Base-by-base conservation (phyloP, 2,329 filamentous ascomycete species). In the Fusarium anguioides region DNA sequence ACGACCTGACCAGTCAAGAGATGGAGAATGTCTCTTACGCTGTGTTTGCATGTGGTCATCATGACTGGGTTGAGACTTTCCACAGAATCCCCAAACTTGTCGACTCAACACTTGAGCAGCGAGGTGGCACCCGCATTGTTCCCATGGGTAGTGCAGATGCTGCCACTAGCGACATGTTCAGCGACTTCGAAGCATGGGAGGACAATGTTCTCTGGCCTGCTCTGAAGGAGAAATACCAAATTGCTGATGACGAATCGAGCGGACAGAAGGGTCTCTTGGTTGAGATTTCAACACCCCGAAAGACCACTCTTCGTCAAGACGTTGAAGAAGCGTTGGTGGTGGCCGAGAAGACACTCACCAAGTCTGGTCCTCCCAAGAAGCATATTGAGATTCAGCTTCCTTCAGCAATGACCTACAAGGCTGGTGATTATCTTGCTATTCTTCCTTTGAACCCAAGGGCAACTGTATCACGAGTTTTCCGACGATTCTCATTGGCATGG, bases 351-450 rank as follows among this genome's bases (percentile, higher is more conserved):
- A 71, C 68, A 1, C 60, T 72, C 3, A 72, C 70, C 5, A 52
- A 56, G n/a, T 68, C 66, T 14, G 70, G 70, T 8, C 68, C 70
- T 4, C 23, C 64, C 7, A 93, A 93, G 80, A 85, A 86, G 23
- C 84, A 90, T 64, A 84, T 93, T 20, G 87, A 88, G 64, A 87
- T 94, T 31, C 85, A 87, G 60, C 82, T 95, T 2, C 91, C 92
- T 0, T 84, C 82, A 0, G 86, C 84, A 48, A 83, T 87, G 81
- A 84, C 82, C 0, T 95, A 94, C 77, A 83, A 85, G 36, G 86
- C 89, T 3, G 92, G 92, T 15, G 92, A 95, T 73, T 95, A 96
- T 74, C 83, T 95, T 1, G 89, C 90, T 0, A 82, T 94, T 4
- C 80, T 94, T 2, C 92, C 92, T 0, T 78, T 92, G 27, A 95